Percentiles rank a stretch among this genome's conserved stretches.
phyloP scores from a whole-genome alignment of 352 stramenopile genomes.

The Pythium plurisporium region DNA sequence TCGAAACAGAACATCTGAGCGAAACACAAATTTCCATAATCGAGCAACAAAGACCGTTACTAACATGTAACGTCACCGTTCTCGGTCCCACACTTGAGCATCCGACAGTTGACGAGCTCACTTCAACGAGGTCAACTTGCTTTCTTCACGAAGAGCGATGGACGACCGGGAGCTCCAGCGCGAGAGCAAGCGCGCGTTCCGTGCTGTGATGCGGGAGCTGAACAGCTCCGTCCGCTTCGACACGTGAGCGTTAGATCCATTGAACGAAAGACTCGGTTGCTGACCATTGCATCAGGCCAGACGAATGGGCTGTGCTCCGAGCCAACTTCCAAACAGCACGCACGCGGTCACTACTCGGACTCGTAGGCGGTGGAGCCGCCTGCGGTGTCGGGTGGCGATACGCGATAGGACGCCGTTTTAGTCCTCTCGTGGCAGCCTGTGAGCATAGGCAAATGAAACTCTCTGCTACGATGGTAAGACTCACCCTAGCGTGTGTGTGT shows the following conservation, averaged over 20 bases:
- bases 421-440: slow-evolving; percentile 9
- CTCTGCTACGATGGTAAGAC: not conserved
- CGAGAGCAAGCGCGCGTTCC: slow-evolving; percentile 17
- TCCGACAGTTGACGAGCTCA: slow-evolving; percentile 11
- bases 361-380: slow-evolving; percentile 4
- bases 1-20: not conserved
- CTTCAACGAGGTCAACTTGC: slow-evolving; percentile 5
- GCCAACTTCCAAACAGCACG: slow-evolving; percentile 11
- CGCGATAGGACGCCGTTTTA: slow-evolving; percentile 3
- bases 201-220: slow-evolving; percentile 16
- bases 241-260: too few species aligned
- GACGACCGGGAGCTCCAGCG: slow-evolving; percentile 8
- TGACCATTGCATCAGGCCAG: slow-evolving; percentile 3
- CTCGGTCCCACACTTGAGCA: not conserved
- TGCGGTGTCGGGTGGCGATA: slow-evolving; percentile 15
- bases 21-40: slow-evolving; percentile 5
- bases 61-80: not conserved
- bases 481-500: too few species aligned
- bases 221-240: slow-evolving; percentile 13
- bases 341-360: slow-evolving; percentile 6
- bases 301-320: slow-evolving; percentile 18
- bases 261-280: not conserved
- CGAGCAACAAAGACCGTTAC: not conserved
- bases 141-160: not conserved
- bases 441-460: not conserved